These are phyloP conservation scores for Emydomyces testavorans DNA, from an alignment of 2,329 filamentous ascomycete species.

Conservation along the genomic window DNA sequence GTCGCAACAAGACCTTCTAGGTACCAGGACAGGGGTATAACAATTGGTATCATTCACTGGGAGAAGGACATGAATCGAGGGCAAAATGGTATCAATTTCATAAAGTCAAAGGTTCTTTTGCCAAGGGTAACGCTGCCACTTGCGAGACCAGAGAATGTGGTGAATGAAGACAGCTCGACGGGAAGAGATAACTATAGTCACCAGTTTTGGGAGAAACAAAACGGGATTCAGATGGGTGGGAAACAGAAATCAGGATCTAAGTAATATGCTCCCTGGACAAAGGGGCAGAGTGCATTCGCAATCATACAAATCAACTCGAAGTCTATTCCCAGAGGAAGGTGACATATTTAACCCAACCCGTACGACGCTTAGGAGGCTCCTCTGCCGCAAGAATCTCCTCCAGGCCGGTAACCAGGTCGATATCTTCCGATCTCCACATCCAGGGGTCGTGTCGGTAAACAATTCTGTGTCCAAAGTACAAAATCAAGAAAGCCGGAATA, in stretches of 20 bases:
- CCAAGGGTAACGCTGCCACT: no score
- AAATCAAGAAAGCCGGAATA: slow-evolving; percentile 47
- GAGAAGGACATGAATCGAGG: no score
- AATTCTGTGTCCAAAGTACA: slow-evolving; percentile 46
- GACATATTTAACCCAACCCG: slow-evolving; percentile 13
- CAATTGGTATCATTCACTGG: no score
- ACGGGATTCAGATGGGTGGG: neutral
- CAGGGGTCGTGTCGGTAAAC: slow-evolving; percentile 40
- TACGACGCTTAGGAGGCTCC: slow-evolving; percentile 21
- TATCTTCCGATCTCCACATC: slow-evolving; percentile 38
- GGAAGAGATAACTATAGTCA: no score
- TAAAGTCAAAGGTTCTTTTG: no score
- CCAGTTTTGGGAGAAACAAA: no score
- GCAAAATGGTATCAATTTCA: no score
- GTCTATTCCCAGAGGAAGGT: slow-evolving; percentile 15
- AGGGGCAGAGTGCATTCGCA: no score
- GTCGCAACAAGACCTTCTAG: no score
- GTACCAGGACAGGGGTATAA: no score
- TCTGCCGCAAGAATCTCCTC: slow-evolving; percentile 43
- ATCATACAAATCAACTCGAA: neutral
- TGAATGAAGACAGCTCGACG: no score
- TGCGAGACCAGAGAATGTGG: no score
- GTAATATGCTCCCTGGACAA: neutral
- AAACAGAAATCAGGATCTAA: neutral
- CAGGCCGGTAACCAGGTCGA: slow-evolving; percentile 45